Evolutionary conservation across 73 alveolate genomes (phyloP).

Genomic region (Paramecium octaurelia): DNA sequence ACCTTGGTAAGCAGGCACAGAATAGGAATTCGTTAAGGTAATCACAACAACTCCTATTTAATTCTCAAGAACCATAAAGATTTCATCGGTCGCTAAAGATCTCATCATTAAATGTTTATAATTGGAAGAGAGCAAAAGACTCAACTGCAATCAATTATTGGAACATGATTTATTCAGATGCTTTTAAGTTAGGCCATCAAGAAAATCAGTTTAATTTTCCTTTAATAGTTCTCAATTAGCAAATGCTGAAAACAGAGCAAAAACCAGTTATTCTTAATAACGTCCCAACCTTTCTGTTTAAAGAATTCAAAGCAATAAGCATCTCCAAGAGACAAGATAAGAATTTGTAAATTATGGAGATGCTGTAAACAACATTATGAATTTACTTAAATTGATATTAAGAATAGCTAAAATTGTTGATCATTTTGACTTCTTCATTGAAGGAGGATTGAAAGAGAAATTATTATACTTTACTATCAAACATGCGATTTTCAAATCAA

Average conservation of each 20-base stretch:
- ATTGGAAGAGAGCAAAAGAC: background rate
- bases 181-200: background rate
- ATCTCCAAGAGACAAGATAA: background rate
- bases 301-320: background rate
- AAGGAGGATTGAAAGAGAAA: slow-evolving; percentile 29
- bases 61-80: background rate
- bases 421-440: background rate
- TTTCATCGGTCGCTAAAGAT: slow-evolving; percentile 31
- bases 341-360: background rate
- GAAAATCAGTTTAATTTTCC: background rate
- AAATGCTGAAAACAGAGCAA: background rate
- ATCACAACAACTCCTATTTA: slow-evolving; percentile 47
- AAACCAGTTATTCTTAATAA: background rate
- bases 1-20: slow-evolving; percentile 78
- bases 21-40: slow-evolving; percentile 33
- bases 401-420: slow-evolving; percentile 41
- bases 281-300: background rate
- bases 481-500: slow-evolving; percentile 1
- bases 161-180: background rate
- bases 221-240: background rate
- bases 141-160: background rate
- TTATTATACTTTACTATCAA: background rate
- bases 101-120: slow-evolving; percentile 27
- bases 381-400: slow-evolving; percentile 8
- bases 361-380: background rate